A percentile compares a stretch with the other conserved stretches of the same genome.
Evolutionary conservation across 1,284 basidiomycete species (phyloP).

Genomic region (Leccinum pachyderme): DNA sequence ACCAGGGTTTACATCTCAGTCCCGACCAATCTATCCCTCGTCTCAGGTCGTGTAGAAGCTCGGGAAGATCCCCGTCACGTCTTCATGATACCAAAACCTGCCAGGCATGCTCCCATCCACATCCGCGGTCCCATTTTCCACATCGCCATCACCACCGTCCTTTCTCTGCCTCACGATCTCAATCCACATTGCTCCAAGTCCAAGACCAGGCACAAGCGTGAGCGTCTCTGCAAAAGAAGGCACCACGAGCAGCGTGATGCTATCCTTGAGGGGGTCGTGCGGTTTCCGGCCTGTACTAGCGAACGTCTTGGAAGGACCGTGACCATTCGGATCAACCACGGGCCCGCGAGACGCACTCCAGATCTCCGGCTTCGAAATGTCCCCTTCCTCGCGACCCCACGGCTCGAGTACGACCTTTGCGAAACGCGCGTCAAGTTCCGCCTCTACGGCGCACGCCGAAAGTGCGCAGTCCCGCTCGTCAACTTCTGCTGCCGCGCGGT

Average conservation of each 20-base stretch:
- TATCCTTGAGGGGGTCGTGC: constrained; percentile 52
- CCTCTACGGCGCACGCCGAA: constrained; percentile 46
- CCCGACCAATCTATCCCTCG: constrained; percentile 1
- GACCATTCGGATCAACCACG: constrained; percentile 30
- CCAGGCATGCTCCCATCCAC: constrained; percentile 6
- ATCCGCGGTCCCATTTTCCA: neutral
- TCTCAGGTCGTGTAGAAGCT: constrained; percentile 30
- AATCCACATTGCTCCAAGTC: constrained; percentile 56
- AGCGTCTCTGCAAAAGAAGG: constrained; percentile 44
- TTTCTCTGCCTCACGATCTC: constrained; percentile 47
- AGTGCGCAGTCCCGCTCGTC: constrained; percentile 20
- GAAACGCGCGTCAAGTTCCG: constrained; percentile 45
- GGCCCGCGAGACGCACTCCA: constrained; percentile 43
- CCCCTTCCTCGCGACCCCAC: constrained; percentile 49
- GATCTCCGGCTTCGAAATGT: constrained; percentile 38
- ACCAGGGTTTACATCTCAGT: neutral
- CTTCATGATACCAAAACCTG: constrained; percentile 35
- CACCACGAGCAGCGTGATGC: constrained; percentile 55
- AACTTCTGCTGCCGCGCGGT: neutral
- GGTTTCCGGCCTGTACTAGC: constrained; percentile 16
- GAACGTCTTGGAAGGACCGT: neutral
- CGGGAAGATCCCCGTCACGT: constrained; percentile 35
- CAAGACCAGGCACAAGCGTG: constrained; percentile 44
- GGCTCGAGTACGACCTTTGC: constrained; percentile 52
- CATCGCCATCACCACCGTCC: neutral